Evolutionary conservation across 805 yeast genomes (phyloP).

Genomic region (Nakazawaea siamensis): DNA sequence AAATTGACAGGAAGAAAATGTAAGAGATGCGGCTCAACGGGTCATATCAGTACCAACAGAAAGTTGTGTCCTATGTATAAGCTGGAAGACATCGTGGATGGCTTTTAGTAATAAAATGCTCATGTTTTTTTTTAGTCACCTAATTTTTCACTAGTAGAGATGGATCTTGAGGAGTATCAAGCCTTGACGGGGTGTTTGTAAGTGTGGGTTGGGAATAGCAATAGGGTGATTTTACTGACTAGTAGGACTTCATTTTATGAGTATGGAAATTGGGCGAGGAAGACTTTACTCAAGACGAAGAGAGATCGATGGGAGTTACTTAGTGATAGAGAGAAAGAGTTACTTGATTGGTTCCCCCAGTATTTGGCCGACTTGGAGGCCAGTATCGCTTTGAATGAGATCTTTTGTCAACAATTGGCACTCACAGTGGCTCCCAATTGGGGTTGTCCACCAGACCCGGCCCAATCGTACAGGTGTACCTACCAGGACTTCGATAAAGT

Average conservation of each 20-base stretch:
- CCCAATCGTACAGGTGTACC: conserved; percentile 33
- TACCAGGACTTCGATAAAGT: conserved; percentile 47
- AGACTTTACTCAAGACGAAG: conserved; percentile 24
- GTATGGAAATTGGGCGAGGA: conserved; percentile 27
- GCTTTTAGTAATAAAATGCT: background rate
- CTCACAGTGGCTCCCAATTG: conserved; percentile 35
- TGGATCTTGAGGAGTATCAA: conserved; percentile 19
- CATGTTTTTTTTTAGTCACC: too few relatives aligned
- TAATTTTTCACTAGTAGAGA: too few relatives aligned
- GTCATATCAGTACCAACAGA: conserved; percentile 88
- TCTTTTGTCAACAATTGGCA: conserved; percentile 36
- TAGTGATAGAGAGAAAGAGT: conserved; percentile 27
- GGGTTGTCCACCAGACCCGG: conserved; percentile 34
- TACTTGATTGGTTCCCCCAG: conserved; percentile 42
- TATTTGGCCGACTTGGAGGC: conserved; percentile 31
- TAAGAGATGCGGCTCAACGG: conserved; percentile 91
- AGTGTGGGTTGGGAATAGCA: background rate
- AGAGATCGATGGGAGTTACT: conserved; percentile 26
- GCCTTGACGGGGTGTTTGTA: conserved; percentile 22
- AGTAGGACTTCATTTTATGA: conserved; percentile 19
- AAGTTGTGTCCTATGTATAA: conserved; percentile 82
- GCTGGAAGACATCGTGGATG: too few relatives aligned
- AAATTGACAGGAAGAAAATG: conserved; percentile 75
- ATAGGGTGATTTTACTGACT: background rate
- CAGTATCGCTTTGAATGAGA: conserved; percentile 36